Percentiles rank a stretch among this genome's conserved stretches.
These are phyloP conservation scores for Komagataella populi DNA, from an alignment of 805 yeast species.

Conservation along the genomic window DNA sequence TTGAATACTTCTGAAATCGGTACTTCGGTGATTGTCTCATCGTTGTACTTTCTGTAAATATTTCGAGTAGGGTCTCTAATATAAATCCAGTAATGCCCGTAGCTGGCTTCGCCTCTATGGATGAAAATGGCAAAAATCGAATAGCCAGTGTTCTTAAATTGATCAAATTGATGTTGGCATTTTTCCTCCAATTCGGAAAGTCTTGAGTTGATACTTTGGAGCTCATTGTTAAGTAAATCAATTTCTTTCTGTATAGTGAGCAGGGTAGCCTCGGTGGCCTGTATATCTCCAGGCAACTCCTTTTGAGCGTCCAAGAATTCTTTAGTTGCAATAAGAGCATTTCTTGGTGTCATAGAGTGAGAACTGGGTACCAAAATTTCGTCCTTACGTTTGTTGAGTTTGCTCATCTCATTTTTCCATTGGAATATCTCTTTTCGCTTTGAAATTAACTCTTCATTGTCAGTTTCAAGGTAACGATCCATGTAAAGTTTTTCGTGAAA, in stretches of 20 bases:
- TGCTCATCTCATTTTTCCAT: conserved; percentile 45
- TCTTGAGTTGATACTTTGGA: conserved; percentile 21
- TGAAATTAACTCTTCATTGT: conserved; percentile 34
- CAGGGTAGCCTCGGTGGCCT: conserved; percentile 32
- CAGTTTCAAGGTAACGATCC: conserved; percentile 77
- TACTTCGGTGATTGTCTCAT: conserved; percentile 85
- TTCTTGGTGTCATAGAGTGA: conserved; percentile 33
- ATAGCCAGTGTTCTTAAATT: conserved; percentile 55
- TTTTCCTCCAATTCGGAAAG: conserved; percentile 29
- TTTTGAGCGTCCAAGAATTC: conserved; percentile 36
- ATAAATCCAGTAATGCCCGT: conserved; percentile 96
- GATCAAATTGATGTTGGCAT: conserved; percentile 48
- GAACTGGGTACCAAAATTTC: conserved; percentile 31
- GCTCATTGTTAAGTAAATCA: conserved; percentile 28
- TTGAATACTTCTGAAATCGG: conserved; percentile 52
- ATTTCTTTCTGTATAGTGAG: conserved; percentile 33
- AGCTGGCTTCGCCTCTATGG: conserved; percentile 91
- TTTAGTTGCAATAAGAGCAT: conserved; percentile 40
- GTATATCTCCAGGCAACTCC: conserved; percentile 18
- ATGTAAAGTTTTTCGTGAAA: conserved; percentile 67
- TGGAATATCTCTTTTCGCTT: conserved; percentile 43
- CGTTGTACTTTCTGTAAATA: conserved; percentile 82
- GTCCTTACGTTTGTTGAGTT: conserved; percentile 27
- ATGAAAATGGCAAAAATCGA: conserved; percentile 84
- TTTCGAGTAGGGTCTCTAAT: conserved; percentile 60